Evolutionary conservation across 768 basidiomycete species (phyloP).

Genomic region (Fomitopsis pulvina): DNA sequence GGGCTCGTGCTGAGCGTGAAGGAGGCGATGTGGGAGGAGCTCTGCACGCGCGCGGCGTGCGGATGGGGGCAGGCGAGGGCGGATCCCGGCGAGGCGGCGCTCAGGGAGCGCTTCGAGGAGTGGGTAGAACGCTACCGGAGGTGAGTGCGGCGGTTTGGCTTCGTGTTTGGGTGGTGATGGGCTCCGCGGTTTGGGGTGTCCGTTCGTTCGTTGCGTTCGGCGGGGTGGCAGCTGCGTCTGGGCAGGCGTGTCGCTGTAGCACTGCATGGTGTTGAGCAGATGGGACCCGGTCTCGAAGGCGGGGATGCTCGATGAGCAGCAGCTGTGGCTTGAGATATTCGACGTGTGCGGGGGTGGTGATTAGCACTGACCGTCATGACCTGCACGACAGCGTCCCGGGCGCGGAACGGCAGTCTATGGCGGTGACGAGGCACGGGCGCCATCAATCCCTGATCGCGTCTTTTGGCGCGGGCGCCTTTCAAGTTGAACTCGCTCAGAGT

Average conservation of each 20-base stretch:
- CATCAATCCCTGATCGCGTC: no score
- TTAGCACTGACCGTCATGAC: no score
- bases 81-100: slow-evolving; percentile 14
- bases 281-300: slow-evolving; percentile 21
- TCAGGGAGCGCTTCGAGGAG: slow-evolving; percentile 17
- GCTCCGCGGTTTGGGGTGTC: no score
- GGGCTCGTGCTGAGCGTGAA: slow-evolving; percentile 16
- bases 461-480: no score
- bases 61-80: slow-evolving; percentile 18
- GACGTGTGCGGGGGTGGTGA: slow-evolving; percentile 16
- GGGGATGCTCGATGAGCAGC: slow-evolving; percentile 20
- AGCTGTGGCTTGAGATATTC: slow-evolving; percentile 19
- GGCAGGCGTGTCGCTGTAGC: slow-evolving; percentile 20
- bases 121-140: slow-evolving; percentile 19
- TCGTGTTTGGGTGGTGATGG: no score
- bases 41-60: slow-evolving; percentile 11
- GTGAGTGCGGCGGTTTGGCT: no score
- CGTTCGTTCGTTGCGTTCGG: neutral
- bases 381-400: no score
- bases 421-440: no score
- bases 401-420: no score
- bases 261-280: slow-evolving; percentile 17
- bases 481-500: no score
- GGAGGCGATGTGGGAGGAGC: slow-evolving; percentile 27
- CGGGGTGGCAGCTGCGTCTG: slow-evolving; percentile 19